These are phyloP conservation scores for Myxozyma neglecta DNA, from an alignment of 805 yeast species.

Conservation along the genomic window DNA sequence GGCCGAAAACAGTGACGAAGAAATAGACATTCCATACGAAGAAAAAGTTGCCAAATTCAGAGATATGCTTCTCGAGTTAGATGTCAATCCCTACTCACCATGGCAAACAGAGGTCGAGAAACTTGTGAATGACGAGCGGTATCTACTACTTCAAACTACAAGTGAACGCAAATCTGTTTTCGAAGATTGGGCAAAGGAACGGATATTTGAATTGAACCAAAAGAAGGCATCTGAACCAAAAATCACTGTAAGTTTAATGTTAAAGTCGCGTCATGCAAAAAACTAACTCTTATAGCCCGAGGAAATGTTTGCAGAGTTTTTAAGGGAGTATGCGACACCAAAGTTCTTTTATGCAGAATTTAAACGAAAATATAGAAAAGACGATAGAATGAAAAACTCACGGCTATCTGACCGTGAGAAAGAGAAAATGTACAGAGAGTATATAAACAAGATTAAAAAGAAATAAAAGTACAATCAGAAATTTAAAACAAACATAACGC, in stretches of 20 bases:
- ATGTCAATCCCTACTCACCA: conserved; percentile 47
- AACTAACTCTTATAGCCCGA: conserved; percentile 21
- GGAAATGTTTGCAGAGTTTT: conserved; percentile 37
- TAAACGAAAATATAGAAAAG: conserved; percentile 41
- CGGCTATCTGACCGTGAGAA: conserved; percentile 42
- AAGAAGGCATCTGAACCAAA: conserved; percentile 13
- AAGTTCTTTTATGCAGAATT: conserved; percentile 45
- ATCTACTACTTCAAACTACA: conserved; percentile 41
- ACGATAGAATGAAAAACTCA: conserved; percentile 34
- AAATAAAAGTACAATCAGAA: background rate
- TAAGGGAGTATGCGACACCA: conserved; percentile 36
- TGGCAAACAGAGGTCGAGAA: conserved; percentile 51
- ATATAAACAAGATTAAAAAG: conserved; percentile 10
- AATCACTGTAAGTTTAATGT: conserved; percentile 1
- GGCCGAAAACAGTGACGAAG: conserved; percentile 29
- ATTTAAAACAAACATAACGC: background rate
- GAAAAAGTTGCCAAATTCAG: conserved; percentile 39
- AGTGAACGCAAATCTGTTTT: conserved; percentile 45
- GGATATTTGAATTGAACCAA: conserved; percentile 19
- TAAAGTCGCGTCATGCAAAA: background rate
- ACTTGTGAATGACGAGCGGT: conserved; percentile 48
- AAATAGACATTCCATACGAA: conserved; percentile 31
- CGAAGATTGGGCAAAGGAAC: conserved; percentile 47
- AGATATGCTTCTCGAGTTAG: conserved; percentile 40
- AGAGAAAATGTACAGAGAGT: conserved; percentile 46